Percentiles rank a stretch among this genome's conserved stretches.
These are phyloP conservation scores for Leccinum aurantiacum DNA, from an alignment of 768 basidiomycete genomes.

Conservation along the genomic window DNA sequence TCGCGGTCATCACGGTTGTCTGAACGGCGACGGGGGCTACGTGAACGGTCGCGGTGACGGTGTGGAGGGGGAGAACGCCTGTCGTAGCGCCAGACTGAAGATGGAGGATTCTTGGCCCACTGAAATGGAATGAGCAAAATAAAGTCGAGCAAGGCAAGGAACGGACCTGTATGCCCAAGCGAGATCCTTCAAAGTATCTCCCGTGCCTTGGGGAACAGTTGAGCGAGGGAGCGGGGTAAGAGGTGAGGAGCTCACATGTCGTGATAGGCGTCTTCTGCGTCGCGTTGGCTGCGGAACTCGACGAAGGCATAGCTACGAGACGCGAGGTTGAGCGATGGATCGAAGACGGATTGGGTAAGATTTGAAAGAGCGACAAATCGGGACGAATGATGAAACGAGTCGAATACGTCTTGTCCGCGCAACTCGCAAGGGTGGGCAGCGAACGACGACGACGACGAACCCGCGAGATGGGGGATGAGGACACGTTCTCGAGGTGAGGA, in stretches of 20 bases:
- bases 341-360: constrained; percentile 33
- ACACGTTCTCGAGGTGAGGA: constrained; percentile 20
- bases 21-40: constrained; percentile 50
- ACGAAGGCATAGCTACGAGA: constrained; percentile 81
- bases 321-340: constrained; percentile 60
- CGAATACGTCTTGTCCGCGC: constrained; percentile 30
- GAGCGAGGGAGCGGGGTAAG: constrained; percentile 6
- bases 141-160: too few relatives aligned
- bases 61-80: constrained; percentile 49
- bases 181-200: constrained; percentile 68
- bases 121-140: constrained; percentile 24
- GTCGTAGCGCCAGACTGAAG: constrained; percentile 78
- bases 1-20: constrained; percentile 42
- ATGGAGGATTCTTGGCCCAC: constrained; percentile 86
- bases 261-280: constrained; percentile 82
- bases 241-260: constrained; percentile 59
- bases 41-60: constrained; percentile 49
- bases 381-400: constrained; percentile 30
- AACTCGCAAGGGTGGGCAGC: constrained; percentile 26
- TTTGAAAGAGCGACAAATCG: constrained; percentile 36
- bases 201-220: constrained; percentile 57
- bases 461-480: constrained; percentile 29
- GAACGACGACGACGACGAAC: constrained; percentile 29
- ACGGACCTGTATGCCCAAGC: constrained; percentile 71
- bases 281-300: constrained; percentile 74